Conservation (phyloP, 2,329 filamentous ascomycete genomes). For the Septoria petroselini region DNA sequence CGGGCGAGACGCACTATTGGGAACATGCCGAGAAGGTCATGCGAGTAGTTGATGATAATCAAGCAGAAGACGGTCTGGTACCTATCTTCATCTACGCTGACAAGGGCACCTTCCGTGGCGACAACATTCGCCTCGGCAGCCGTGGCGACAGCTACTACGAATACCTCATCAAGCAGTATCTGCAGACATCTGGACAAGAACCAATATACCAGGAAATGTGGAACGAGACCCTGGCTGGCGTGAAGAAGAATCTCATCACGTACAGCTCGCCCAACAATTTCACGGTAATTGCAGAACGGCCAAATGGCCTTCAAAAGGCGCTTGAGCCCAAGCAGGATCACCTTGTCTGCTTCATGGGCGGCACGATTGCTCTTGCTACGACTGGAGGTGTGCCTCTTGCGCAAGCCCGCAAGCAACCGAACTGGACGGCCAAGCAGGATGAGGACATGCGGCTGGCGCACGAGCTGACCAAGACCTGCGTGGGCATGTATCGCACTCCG, state of each 20-base stretch:
- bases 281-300: slow-evolving; percentile 87
- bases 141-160: slow-evolving; percentile 98
- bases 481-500: slow-evolving; percentile 93
- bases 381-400: slow-evolving; percentile 74
- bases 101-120: slow-evolving; percentile 72
- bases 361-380: slow-evolving; percentile 84
- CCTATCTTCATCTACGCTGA: slow-evolving; percentile 87
- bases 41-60: slow-evolving; percentile 81
- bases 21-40: slow-evolving; percentile 88
- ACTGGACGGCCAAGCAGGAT: slow-evolving; percentile 76
- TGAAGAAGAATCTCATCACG: slow-evolving; percentile 87
- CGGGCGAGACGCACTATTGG: slow-evolving; percentile 91
- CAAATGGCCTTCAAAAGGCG: slow-evolving; percentile 62
- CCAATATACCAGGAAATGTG: slow-evolving; percentile 87
- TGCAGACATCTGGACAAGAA: slow-evolving; percentile 87
- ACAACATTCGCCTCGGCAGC: slow-evolving; percentile 87
- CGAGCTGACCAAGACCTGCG: slow-evolving; percentile 95
- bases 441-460: slow-evolving; percentile 82
- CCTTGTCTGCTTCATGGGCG: slow-evolving; percentile 94
- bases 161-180: slow-evolving; percentile 97
- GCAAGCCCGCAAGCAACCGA: slow-evolving; percentile 66
- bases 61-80: slow-evolving; percentile 73
- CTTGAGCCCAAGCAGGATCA: slow-evolving; percentile 96
- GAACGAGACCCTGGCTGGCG: slow-evolving; percentile 77
- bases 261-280: slow-evolving; percentile 78